Base-by-base conservation (phyloP, 2,329 filamentous ascomycete genomes). In the Claviceps digitariae region DNA sequence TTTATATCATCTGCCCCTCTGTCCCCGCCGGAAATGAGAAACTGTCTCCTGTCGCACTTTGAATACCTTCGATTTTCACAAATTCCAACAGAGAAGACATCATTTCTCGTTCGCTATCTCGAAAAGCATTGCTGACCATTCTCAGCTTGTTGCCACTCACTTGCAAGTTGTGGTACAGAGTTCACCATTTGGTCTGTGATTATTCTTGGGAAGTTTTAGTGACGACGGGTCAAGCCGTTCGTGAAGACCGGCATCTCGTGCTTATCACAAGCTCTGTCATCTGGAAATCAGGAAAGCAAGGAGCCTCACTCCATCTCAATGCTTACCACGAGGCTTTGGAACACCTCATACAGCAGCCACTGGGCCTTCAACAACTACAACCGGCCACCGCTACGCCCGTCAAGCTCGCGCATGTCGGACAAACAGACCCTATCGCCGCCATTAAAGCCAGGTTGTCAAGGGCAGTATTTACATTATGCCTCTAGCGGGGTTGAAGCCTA, bases 401-500 rank as follows among this genome's bases (percentile, higher is more conserved):
- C 72, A 56, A 69, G 70, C 61, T 66, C 73, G 72, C 77, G 76
- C 68, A 81, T 81, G 77, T 78, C 77, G 70, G 77, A 74, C 68
- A 65, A 69, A 62, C 78, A 75, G 68, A 73, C 76, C 62, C 62
- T 72, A 56, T 72, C 74, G 59, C 66, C 76, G 66, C 72, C 75
- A 61, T 72, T 75, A 62, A 74, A 77, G 69, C 70, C 75, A 60
- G 74, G 77, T 66, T 80, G 77, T 77, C 76, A 76, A 64, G 73
- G 73, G 56, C 74, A 76, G 64, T 77, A 77, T 64, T 72, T 74
- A 25, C 76, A 75, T 60, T 66, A 75, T 54, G 67, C 74, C 31
- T 70, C 72, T 20, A 66, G 66, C 44, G 74, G 74, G 54, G 71
- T 63, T 61, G 69, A 63, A 55, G 65, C 73, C 52, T 77, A 75